Evolutionary conservation across 257 asterid genomes (phyloP).

Genomic region (Gynochthodes officinalis): DNA sequence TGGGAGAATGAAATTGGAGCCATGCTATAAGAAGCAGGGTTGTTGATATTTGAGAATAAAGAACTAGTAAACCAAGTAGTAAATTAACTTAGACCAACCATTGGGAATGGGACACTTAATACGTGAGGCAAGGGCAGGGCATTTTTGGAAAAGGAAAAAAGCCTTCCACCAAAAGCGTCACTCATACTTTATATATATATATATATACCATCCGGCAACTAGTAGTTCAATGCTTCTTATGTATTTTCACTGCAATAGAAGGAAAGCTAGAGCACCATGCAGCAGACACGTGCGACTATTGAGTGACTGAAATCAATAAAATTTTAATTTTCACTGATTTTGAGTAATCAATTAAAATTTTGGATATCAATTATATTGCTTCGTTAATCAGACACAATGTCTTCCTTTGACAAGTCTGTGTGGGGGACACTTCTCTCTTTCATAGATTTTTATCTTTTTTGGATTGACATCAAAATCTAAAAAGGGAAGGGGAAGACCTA

Average conservation of each 20-base stretch:
- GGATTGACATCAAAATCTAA: too few species aligned
- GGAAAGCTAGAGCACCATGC: not conserved
- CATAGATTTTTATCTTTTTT: too few species aligned
- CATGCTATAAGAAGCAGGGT: constrained; percentile 25
- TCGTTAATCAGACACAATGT: not conserved
- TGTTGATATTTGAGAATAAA: not conserved
- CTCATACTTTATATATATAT: not conserved
- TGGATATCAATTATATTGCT: not conserved
- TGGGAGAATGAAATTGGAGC: constrained; percentile 49
- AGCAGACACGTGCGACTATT: not conserved
- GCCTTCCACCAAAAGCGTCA: not conserved
- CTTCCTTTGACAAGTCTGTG: not conserved
- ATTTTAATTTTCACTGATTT: not conserved
- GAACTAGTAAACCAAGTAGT: not conserved
- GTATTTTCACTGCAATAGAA: not conserved
- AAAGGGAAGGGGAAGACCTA: too few species aligned
- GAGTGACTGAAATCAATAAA: not conserved
- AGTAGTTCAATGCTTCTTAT: not conserved
- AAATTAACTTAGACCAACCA: not conserved
- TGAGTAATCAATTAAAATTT: not conserved
- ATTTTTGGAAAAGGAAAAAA: not conserved
- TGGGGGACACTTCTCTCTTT: not conserved
- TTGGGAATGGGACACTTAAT: not conserved
- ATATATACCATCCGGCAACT: not conserved
- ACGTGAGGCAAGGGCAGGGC: not conserved